Evolutionary conservation across 2,329 filamentous ascomycete genomes (phyloP).

Genomic region (Parastagonospora nodorum): DNA sequence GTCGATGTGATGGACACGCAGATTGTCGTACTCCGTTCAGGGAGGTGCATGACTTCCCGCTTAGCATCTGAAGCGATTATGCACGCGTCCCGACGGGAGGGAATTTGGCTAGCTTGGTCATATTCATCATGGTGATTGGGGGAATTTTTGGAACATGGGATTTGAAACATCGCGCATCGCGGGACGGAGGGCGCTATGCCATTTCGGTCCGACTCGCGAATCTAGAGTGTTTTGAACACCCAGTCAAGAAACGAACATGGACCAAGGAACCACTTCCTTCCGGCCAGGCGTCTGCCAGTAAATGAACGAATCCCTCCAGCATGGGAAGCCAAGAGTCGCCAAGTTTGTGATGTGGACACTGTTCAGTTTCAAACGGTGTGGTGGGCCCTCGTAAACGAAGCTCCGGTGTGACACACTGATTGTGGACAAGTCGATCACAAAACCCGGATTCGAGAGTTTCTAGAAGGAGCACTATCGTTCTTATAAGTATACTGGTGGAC

Average conservation of each 20-base stretch:
- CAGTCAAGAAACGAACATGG: background rate
- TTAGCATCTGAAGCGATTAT: too few species aligned
- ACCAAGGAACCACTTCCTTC: background rate
- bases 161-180: slow-evolving; percentile 9
- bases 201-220: slow-evolving; percentile 2
- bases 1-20: too few species aligned
- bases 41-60: too few species aligned
- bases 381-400: slow-evolving; percentile 5
- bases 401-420: slow-evolving; percentile 9
- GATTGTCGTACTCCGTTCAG: too few species aligned
- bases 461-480: background rate
- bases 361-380: slow-evolving; percentile 12
- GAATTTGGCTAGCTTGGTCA: slow-evolving; percentile 6
- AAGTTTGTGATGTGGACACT: slow-evolving; percentile 4
- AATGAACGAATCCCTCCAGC: background rate
- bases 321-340: background rate
- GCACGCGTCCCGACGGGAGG: background rate
- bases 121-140: slow-evolving; percentile 1
- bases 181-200: background rate
- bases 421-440: slow-evolving; percentile 3
- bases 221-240: background rate
- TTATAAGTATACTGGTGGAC: slow-evolving; percentile 17
- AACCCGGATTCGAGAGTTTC: background rate
- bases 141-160: background rate
- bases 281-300: background rate